Evolutionary conservation across 2,329 filamentous ascomycete genomes (phyloP), one percentile per base, ranked within the genome.

Genomic region (Pseudogymnoascus sp.): DNA sequence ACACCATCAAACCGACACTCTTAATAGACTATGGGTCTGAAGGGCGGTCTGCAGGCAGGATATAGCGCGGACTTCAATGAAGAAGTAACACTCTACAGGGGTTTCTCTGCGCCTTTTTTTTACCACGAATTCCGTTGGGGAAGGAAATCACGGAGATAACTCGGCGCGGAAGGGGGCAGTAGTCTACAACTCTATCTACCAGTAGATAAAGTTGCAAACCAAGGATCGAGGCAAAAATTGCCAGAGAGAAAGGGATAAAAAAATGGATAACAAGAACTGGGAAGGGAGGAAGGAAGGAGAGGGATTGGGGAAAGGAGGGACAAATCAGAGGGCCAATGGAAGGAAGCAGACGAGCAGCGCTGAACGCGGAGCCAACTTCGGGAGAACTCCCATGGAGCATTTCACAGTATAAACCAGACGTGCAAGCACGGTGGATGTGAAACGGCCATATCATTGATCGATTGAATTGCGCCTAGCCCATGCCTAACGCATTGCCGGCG

Each of bases 91-190:
- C 70, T 71, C 75, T 74, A 54, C 47, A 54, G 69, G 73, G 71
- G 76, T 94, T 81, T 70, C 76, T 96, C 81, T 96, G 81, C 89
- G 91, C 91, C 84, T 92, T 83, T 85, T 85, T 89, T 96, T 86
- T 96, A 96, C 87, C 91, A 90, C 85, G 84, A 84, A 81, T 88
- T 85, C 87, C 89, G 90, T 87, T 75, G 62, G 65, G 68, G 70
- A 77, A 80, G 88, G 84, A 86, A 83, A 81, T 87, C 84, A 86
- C 86, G 90, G 89, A 88, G 90, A 96, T 96, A 91, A 84, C 78
- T 82, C 88, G 86, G 90, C 90, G 89, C 77, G 47, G 43, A 20
- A 32, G 16, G 18, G 47, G 47, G 6, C 9, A 32, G 47, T 9
- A 32, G 47, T 9, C 47, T 54, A 9, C 9, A 54, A 34, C 28